Conservation (phyloP, 1,284 basidiomycete genomes). For the Pulchroboletus neoregius region DNA sequence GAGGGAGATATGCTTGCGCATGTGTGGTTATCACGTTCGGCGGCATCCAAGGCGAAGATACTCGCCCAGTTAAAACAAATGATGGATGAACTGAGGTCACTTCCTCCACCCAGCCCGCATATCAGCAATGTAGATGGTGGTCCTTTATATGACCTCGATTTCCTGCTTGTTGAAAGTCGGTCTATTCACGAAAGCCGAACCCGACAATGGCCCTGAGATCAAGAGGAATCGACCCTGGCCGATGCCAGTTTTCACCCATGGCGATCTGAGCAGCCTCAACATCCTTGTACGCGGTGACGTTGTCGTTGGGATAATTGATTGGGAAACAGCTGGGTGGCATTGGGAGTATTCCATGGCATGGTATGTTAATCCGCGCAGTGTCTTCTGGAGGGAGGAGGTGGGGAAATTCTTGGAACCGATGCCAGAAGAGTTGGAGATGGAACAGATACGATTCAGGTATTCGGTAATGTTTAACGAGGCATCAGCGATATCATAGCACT, state of each 20-base stretch:
- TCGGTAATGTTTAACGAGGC: not conserved
- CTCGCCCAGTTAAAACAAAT: conserved; percentile 3
- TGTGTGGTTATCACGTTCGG: not conserved
- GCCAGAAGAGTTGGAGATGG: not conserved
- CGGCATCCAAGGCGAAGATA: not conserved
- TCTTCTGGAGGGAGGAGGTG: not conserved
- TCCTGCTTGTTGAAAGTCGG: no score
- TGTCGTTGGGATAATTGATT: conserved; percentile 5
- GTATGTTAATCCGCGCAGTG: not conserved
- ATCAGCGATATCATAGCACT: no score
- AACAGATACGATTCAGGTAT: not conserved
- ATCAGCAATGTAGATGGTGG: conserved; percentile 1
- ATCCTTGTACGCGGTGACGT: not conserved
- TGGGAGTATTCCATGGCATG: conserved; percentile 4
- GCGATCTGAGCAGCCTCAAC: conserved; percentile 1
- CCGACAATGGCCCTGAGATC: no score
- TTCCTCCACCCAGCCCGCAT: not conserved
- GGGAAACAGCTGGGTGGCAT: conserved; percentile 4
- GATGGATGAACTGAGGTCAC: conserved; percentile 1
- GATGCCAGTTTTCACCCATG: conserved; percentile 6
- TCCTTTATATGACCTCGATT: conserved; percentile 3
- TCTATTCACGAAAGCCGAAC: no score
- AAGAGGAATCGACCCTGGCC: not conserved
- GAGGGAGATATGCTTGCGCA: not conserved
- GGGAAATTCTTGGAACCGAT: not conserved